Conservation (phyloP, 2,329 filamentous ascomycete species). For the Verticillium klebahnii region DNA sequence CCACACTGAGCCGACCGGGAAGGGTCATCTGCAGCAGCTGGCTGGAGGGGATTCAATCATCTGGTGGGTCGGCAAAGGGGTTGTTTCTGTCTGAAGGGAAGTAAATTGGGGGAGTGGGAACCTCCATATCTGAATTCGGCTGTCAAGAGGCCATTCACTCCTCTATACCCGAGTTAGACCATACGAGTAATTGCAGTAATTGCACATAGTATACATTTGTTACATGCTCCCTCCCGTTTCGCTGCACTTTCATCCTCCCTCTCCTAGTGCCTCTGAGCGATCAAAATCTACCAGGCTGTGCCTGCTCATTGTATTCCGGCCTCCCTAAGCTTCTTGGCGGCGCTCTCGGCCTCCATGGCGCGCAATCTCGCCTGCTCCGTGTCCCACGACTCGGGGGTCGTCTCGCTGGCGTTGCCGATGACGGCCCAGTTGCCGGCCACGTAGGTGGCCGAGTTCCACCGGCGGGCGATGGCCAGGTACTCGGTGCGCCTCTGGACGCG, state of each 20-base stretch:
- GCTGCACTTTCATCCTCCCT: conserved; percentile 4
- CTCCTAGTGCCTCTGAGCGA: conserved; percentile 1
- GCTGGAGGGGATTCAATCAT: background rate
- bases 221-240: background rate
- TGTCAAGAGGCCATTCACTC: conserved; percentile 3
- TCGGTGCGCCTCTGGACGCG: conserved; percentile 54
- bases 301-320: conserved; percentile 23
- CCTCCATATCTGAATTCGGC: background rate
- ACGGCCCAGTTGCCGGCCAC: conserved; percentile 53
- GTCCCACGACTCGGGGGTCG: conserved; percentile 37
- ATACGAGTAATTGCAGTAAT: background rate
- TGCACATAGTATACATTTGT: background rate
- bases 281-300: conserved; percentile 5
- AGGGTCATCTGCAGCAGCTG: background rate
- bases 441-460: conserved; percentile 40
- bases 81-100: background rate
- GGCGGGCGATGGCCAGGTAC: conserved; percentile 57
- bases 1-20: too few species aligned
- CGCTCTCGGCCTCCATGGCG: conserved; percentile 18
- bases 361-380: conserved; percentile 28
- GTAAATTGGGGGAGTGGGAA: background rate
- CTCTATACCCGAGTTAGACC: background rate
- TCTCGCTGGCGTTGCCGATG: conserved; percentile 58
- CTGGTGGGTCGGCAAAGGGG: background rate
- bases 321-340: conserved; percentile 15